Evolutionary conservation across 2,329 filamentous ascomycete species (phyloP), one percentile per base, ranked within the genome.

Genomic region (Fusarium sp.): DNA sequence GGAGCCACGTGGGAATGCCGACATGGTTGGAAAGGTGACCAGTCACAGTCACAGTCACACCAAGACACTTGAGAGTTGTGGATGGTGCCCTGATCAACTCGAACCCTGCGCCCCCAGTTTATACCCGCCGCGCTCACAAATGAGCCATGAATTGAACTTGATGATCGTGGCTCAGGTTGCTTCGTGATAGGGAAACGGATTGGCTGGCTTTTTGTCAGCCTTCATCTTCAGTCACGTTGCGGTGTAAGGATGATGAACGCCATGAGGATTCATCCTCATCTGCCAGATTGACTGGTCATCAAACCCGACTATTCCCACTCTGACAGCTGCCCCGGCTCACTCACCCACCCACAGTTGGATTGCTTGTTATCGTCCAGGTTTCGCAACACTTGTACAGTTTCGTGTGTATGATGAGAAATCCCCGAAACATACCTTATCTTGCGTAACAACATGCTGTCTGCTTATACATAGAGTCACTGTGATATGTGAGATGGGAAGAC

Each of bases 1-100:
- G 62, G 57, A 74, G 71, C 75, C 76, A 78, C 76, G 76, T 78
- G 76, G 76, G 66, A 78, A 68, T 68, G 68, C 58, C 63, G 68
- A 73, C 73, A 70, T 44, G 68, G 61, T 51, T 51, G 63, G 51
- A 66, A 72, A 77, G 62, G 55, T 74, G 76, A 77, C 70, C 68
- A 77, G 76, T 76, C 72, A 77, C 58, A 62, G 41, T 50, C 34
- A 28, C 30, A 50, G 32, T 58, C 24, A 50, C 32, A 28, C 55
- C 55, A n/a, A 36, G 41, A 28, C 41, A 54, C 51, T 39, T 39
- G 24, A 22, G 34, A 39, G 51, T 54, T 54, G 51, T 54, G 34
- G 51, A 28, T 39, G 18, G 64, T 63, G 51, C 44, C 48, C 38
- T 44, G 30, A 44, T 62, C 30, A 44, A 56, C 47, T 61, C 32